Evolutionary conservation across 2,329 filamentous ascomycete genomes (phyloP).

Genomic region (Phialemoniopsis sp.): DNA sequence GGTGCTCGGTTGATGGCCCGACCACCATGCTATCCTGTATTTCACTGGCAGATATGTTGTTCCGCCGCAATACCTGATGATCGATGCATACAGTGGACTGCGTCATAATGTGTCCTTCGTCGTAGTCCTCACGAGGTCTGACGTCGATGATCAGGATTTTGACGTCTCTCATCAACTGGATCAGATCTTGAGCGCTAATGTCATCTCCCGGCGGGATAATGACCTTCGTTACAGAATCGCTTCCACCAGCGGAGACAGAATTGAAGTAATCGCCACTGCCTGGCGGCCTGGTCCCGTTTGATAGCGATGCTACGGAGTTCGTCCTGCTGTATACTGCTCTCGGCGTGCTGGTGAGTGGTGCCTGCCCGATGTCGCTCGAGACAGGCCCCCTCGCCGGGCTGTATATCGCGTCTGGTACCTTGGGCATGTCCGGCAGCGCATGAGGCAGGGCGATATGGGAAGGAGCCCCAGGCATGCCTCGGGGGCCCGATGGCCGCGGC

Average conservation of each 20-base stretch:
- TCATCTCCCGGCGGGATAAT: constrained; percentile 48
- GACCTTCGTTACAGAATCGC: constrained; percentile 19
- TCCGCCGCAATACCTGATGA: constrained; percentile 66
- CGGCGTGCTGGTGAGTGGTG: constrained; percentile 60
- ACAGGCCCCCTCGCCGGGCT: constrained; percentile 71
- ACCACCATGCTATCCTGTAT: constrained; percentile 67
- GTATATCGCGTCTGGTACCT: constrained; percentile 71
- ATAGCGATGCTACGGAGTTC: constrained; percentile 42
- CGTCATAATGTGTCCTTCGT: constrained; percentile 84
- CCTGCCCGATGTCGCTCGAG: constrained; percentile 42
- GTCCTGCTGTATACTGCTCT: constrained; percentile 60
- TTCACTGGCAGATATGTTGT: constrained; percentile 59
- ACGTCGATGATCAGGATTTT: constrained; percentile 83
- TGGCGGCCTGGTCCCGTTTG: constrained; percentile 11
- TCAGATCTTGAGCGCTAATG: constrained; percentile 67
- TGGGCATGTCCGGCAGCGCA: constrained; percentile 57
- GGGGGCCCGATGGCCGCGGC: no score
- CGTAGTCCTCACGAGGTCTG: constrained; percentile 73
- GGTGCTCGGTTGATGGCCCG: constrained; percentile 69
- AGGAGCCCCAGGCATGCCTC: neutral
- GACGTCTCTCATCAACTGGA: constrained; percentile 61
- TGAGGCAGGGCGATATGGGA: constrained; percentile 45
- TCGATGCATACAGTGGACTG: constrained; percentile 87
- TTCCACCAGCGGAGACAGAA: constrained; percentile 16
- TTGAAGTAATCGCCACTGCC: constrained; percentile 26